Percentiles rank a stretch among this genome's conserved stretches.
Conservation (phyloP, 352 stramenopile genomes). For the Globisporangium rhizosaccharum region DNA sequence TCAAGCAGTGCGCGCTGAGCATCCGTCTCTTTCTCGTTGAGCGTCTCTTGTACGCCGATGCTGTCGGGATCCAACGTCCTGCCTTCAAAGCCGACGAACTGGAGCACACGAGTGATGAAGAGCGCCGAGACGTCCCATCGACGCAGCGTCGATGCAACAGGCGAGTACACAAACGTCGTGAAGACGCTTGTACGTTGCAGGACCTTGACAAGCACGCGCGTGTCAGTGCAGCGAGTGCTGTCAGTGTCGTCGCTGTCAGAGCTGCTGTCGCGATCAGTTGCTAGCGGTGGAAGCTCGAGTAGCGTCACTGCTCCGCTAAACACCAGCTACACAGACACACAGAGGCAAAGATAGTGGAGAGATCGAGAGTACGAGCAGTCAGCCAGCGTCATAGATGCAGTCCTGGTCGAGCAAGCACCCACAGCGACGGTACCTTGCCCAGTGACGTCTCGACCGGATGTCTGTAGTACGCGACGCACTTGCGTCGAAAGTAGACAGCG, state of each 20-base stretch:
- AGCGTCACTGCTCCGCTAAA: constrained; percentile 25
- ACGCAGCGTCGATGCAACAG: constrained; percentile 18
- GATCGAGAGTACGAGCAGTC: neutral
- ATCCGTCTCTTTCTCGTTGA: neutral
- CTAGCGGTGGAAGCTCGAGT: neutral
- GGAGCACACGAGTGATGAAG: constrained; percentile 36
- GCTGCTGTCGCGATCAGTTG: neutral
- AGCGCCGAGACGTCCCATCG: constrained; percentile 32
- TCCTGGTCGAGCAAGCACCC: neutral
- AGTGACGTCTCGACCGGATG: constrained; percentile 28
- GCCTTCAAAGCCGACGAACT: constrained; percentile 25
- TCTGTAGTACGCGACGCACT: constrained; percentile 3
- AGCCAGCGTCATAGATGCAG: neutral
- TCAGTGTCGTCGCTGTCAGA: neutral
- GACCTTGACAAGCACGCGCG: constrained; percentile 18
- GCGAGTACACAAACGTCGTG: constrained; percentile 35
- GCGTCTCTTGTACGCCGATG: neutral
- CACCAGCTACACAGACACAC: constrained; percentile 20
- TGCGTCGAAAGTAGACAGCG: neutral
- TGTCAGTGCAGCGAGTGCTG: neutral
- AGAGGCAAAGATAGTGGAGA: neutral
- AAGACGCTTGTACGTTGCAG: constrained; percentile 27
- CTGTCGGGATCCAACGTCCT: constrained; percentile 8
- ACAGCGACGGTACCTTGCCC: constrained; percentile 26
- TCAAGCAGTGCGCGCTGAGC: neutral